Conservation (phyloP, 805 yeast species). For the Debaryomyces prosopidis region DNA sequence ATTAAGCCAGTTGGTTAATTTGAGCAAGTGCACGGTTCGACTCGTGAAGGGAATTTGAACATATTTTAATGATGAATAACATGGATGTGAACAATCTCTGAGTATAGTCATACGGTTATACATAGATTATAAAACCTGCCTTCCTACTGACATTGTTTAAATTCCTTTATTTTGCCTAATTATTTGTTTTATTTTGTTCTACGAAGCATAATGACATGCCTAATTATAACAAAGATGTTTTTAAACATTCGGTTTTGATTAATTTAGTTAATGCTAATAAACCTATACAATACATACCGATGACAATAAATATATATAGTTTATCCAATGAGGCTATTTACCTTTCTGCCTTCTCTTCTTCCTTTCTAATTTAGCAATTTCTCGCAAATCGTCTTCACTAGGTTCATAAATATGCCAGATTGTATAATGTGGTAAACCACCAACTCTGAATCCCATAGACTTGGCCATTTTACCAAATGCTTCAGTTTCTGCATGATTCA, state of each 20-base stretch:
- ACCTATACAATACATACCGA: no score
- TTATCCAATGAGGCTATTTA: neutral
- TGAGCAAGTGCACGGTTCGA: slow-evolving; percentile 17
- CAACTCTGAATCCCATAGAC: slow-evolving; percentile 76
- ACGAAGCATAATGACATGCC: no score
- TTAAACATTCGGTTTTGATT: no score
- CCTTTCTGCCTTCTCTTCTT: slow-evolving; percentile 50
- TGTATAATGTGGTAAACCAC: slow-evolving; percentile 87
- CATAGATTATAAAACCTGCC: slow-evolving; percentile 51
- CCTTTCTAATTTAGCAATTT: slow-evolving; percentile 69
- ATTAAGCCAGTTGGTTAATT: slow-evolving; percentile 1
- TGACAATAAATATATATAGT: no score
- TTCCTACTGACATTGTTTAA: slow-evolving; percentile 44
- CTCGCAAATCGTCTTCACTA: slow-evolving; percentile 75
- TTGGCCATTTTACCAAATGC: slow-evolving; percentile 83
- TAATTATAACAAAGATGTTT: no score
- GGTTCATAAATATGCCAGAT: slow-evolving; percentile 92
- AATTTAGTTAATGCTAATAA: no score
- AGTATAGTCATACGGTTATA: slow-evolving; percentile 38
- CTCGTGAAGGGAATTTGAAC: slow-evolving; percentile 7
- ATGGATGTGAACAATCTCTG: slow-evolving; percentile 55
- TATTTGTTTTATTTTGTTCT: slow-evolving; percentile 8
- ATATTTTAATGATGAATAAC: slow-evolving; percentile 41
- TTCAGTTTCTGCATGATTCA: slow-evolving; percentile 86
- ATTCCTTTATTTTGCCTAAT: slow-evolving; percentile 7